Conservation (phyloP, 1,139 yeast species). For the Petasospora rhodanensis region DNA sequence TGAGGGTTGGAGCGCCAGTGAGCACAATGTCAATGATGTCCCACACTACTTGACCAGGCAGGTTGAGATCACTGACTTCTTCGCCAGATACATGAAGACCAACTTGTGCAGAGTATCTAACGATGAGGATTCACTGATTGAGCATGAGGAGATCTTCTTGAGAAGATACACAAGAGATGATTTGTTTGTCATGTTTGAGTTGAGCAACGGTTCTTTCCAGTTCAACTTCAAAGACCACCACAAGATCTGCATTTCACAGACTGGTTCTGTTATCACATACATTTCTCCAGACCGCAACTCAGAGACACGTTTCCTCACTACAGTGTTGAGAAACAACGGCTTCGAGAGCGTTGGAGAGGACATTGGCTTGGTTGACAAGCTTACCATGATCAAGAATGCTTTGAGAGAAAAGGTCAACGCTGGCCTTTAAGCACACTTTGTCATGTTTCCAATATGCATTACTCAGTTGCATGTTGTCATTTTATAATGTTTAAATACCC, state of each 20-base stretch:
- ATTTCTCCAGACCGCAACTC: slow-evolving; percentile 74
- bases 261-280: slow-evolving; percentile 74
- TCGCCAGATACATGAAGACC: slow-evolving; percentile 78
- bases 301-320: slow-evolving; percentile 62
- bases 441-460: not conserved
- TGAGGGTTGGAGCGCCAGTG: slow-evolving; percentile 73
- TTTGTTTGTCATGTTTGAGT: slow-evolving; percentile 84
- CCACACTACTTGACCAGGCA: slow-evolving; percentile 65
- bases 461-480: not conserved
- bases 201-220: slow-evolving; percentile 90
- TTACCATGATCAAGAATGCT: slow-evolving; percentile 28
- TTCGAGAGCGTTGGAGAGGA: slow-evolving; percentile 62
- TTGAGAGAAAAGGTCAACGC: slow-evolving; percentile 24
- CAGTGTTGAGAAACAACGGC: slow-evolving; percentile 56
- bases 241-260: slow-evolving; percentile 73
- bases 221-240: slow-evolving; percentile 95
- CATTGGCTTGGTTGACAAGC: slow-evolving; percentile 41
- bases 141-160: slow-evolving; percentile 63
- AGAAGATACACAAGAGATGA: slow-evolving; percentile 78
- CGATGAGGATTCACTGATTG: slow-evolving; percentile 38
- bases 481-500: slow-evolving; percentile 8
- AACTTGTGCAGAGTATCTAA: slow-evolving; percentile 74
- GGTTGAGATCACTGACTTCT: slow-evolving; percentile 77
- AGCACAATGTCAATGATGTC: slow-evolving; percentile 49
- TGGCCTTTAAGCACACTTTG: slow-evolving; percentile 1